phyloP scores from a whole-genome alignment of 768 basidiomycete genomes.

The Leccinum aurantiacum region DNA sequence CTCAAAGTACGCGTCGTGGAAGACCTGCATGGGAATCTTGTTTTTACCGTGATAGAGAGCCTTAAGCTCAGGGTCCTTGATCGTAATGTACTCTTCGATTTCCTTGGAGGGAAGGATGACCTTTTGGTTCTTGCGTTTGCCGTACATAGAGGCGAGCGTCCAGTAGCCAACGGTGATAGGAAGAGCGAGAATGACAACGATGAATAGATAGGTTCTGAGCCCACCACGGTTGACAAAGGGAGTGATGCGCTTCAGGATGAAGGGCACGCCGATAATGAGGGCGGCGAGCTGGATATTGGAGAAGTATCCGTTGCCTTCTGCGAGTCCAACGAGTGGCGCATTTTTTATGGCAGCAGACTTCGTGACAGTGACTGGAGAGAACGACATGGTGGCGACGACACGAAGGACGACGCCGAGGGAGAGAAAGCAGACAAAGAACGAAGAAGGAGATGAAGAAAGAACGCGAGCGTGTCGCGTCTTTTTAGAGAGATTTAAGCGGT shows the following conservation, averaged over 20 bases:
- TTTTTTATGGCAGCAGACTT: constrained; percentile 78
- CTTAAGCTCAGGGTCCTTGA: constrained; percentile 83
- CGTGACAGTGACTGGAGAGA: constrained; percentile 58
- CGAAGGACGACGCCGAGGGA: constrained; percentile 8
- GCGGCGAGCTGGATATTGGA: constrained; percentile 77
- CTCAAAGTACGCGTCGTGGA: constrained; percentile 97
- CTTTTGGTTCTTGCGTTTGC: constrained; percentile 80
- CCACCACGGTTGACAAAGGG: constrained; percentile 84
- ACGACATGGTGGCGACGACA: constrained; percentile 37
- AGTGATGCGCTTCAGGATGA: constrained; percentile 75
- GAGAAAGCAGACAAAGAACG: constrained; percentile 10
- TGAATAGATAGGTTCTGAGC: constrained; percentile 81
- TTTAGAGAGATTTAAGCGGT: constrained; percentile 21
- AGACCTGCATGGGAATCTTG: constrained; percentile 97
- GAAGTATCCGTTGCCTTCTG: constrained; percentile 85
- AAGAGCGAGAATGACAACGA: constrained; percentile 68
- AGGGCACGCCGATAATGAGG: constrained; percentile 78
- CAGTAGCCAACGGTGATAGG: constrained; percentile 88
- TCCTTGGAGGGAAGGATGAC: constrained; percentile 80
- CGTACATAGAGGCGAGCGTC: constrained; percentile 82
- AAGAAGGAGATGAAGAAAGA: constrained; percentile 4
- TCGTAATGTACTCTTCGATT: constrained; percentile 87
- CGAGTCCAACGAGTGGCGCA: constrained; percentile 77
- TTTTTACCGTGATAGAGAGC: constrained; percentile 75
- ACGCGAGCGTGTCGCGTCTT: background rate